These are phyloP conservation scores for Leccinum fibrillosum DNA, from an alignment of 768 basidiomycete genomes.

Conservation along the genomic window DNA sequence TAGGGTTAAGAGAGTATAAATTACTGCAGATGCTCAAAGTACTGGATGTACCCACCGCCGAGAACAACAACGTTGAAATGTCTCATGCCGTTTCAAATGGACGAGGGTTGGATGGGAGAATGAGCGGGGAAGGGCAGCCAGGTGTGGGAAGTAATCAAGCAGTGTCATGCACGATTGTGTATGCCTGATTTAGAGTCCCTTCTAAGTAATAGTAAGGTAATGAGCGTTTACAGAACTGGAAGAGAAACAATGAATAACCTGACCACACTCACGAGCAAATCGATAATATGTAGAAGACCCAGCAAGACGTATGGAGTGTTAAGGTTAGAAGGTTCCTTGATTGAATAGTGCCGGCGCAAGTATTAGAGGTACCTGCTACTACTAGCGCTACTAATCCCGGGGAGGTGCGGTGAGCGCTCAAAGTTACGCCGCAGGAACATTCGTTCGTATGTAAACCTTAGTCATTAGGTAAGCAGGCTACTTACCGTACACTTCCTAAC, in stretches of 20 bases:
- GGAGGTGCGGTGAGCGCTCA: not conserved
- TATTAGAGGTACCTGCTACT: not conserved
- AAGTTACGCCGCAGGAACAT: not conserved
- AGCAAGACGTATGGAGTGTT: not conserved
- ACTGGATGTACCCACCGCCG: conserved; percentile 53
- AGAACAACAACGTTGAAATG: conserved; percentile 78
- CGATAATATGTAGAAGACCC: not conserved
- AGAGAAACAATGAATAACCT: not conserved
- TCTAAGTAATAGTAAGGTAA: conserved; percentile 2
- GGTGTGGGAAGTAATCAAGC: conserved; percentile 24
- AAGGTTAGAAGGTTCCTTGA: not conserved
- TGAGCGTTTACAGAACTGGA: conserved; percentile 1
- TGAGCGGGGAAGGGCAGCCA: not conserved
- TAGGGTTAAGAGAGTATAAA: conserved; percentile 26
- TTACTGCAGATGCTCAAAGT: not conserved
- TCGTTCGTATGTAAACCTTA: not conserved
- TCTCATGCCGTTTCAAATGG: conserved; percentile 43
- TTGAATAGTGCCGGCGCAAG: not conserved
- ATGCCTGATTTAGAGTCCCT: conserved; percentile 2
- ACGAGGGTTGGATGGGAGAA: conserved; percentile 9
- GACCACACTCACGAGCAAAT: not conserved
- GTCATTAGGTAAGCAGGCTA: conserved; percentile 13
- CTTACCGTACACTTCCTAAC: not conserved
- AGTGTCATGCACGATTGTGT: conserved; percentile 10
- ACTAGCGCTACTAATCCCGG: not conserved